Evolutionary conservation across 2,329 filamentous ascomycete species (phyloP).

Genomic region (Cladobotryum mycophilum): DNA sequence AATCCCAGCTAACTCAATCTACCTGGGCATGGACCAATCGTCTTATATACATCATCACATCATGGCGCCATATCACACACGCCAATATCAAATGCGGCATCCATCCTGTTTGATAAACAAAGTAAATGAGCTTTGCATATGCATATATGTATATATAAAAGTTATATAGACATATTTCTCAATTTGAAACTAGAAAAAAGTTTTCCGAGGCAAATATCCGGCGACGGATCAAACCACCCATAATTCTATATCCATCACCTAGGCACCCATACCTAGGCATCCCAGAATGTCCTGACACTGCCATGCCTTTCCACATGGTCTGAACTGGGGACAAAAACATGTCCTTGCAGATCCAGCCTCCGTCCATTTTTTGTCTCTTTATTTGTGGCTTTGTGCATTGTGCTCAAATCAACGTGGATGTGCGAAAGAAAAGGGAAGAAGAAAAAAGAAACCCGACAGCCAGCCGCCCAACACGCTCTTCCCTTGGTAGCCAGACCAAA

Average conservation of each 20-base stretch:
- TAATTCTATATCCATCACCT: constrained; percentile 34
- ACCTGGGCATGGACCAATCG: no score
- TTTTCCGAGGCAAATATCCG: constrained; percentile 23
- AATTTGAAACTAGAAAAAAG: not conserved
- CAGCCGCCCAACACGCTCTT: constrained; percentile 5
- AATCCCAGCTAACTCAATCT: no score
- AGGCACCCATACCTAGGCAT: constrained; percentile 10
- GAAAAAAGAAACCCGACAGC: not conserved
- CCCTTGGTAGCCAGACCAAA: constrained; percentile 19
- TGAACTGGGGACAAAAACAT: no score
- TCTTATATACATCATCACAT: no score
- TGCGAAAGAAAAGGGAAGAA: not conserved
- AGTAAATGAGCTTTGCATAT: no score
- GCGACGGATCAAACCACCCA: constrained; percentile 33
- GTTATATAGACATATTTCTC: no score
- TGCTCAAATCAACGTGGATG: not conserved
- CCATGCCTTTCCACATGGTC: constrained; percentile 17
- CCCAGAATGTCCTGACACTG: constrained; percentile 18
- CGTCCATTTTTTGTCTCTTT: constrained; percentile 11
- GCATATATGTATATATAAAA: no score
- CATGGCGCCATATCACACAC: no score
- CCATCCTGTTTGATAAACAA: no score
- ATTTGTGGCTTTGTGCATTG: constrained; percentile 12
- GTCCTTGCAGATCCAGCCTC: not conserved
- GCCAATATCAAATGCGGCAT: no score